These are phyloP conservation scores for Fraxinus xanthoxyloides DNA, from an alignment of 305 asterid genomes.

Conservation along the genomic window DNA sequence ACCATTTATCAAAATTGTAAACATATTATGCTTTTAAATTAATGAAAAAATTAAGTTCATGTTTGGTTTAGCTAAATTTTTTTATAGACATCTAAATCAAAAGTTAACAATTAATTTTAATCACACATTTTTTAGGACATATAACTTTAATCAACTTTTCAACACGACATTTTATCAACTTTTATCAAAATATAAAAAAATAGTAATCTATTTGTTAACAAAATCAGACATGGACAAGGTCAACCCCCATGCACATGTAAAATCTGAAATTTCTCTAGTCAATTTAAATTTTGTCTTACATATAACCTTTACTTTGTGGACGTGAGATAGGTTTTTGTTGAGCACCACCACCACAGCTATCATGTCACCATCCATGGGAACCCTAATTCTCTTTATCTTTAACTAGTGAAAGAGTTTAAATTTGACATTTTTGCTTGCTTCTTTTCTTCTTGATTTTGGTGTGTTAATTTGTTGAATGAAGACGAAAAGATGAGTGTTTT, in stretches of 20 bases:
- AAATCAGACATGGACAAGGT: no score
- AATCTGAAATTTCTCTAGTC: background rate
- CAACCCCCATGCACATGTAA: background rate
- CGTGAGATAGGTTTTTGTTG: background rate
- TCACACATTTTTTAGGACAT: no score
- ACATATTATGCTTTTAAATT: background rate
- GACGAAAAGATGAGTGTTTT: background rate
- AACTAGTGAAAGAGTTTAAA: background rate
- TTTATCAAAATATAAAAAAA: no score
- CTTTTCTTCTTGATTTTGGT: background rate
- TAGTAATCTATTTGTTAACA: no score
- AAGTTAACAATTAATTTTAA: no score
- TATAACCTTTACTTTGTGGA: background rate
- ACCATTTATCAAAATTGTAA: background rate
- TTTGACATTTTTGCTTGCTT: background rate
- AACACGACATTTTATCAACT: no score
- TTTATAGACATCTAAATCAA: no score
- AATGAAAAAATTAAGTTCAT: background rate
- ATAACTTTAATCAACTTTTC: no score
- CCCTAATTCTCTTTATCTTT: background rate
- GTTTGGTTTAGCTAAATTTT: no score
- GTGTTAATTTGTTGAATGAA: background rate
- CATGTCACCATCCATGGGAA: background rate
- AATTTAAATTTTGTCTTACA: no score
- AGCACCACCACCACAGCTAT: background rate